Conservation (phyloP, 2,329 filamentous ascomycete species). For the Pseudogymnoascus verrucosus region DNA sequence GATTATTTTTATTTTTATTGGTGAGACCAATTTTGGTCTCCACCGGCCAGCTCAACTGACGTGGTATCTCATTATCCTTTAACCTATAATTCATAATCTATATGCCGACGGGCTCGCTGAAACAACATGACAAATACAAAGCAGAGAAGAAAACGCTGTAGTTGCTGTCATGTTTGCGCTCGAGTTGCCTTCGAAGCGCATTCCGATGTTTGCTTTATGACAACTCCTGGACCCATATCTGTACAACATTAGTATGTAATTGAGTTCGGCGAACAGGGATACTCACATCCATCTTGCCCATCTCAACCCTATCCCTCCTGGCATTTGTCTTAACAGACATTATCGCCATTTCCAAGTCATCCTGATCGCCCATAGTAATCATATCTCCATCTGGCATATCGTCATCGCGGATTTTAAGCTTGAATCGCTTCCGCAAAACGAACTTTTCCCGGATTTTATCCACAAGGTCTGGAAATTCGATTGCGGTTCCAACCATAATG, state of each 20-base stretch:
- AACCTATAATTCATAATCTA: conserved; percentile 6
- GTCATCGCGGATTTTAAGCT: conserved; percentile 83
- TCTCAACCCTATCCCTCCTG: conserved; percentile 66
- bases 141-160: neutral
- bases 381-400: conserved; percentile 71
- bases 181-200: neutral
- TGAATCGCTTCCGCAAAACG: conserved; percentile 66
- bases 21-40: neutral
- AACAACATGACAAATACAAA: conserved; percentile 8
- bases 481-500: conserved; percentile 69
- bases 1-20: neutral
- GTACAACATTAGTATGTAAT: neutral
- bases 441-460: conserved; percentile 83
- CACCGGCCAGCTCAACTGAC: conserved; percentile 2
- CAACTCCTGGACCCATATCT: conserved; percentile 5
- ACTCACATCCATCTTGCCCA: conserved; percentile 92
- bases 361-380: conserved; percentile 95
- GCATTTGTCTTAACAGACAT: conserved; percentile 59
- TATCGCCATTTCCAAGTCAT: conserved; percentile 87
- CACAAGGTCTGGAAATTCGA: conserved; percentile 70
- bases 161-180: neutral
- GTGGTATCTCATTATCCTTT: conserved; percentile 1
- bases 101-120: conserved; percentile 2
- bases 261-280: neutral
- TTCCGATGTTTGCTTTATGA: neutral